phyloP scores from a whole-genome alignment of 2,329 filamentous ascomycete species.

The Phaeosphaeria sp. region DNA sequence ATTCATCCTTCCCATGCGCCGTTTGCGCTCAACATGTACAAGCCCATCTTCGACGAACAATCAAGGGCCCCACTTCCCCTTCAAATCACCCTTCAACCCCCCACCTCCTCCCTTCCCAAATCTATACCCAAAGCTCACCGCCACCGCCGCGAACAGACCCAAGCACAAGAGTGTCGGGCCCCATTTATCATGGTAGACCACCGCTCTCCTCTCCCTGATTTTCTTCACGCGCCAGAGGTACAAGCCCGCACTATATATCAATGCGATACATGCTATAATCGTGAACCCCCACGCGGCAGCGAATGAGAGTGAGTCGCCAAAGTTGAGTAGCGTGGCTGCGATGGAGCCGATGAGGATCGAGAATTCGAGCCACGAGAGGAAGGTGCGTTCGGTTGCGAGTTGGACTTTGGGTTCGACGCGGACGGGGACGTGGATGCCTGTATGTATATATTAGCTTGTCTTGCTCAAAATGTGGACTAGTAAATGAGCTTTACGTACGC shows the following conservation, averaged over 20 bases:
- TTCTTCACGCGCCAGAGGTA: conserved; percentile 89
- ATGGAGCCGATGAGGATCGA: conserved; percentile 82
- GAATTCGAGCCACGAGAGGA: conserved; percentile 96
- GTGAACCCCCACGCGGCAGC: conserved; percentile 76
- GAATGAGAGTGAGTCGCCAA: conserved; percentile 45
- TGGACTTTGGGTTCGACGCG: conserved; percentile 98
- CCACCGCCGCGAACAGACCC: conserved; percentile 75
- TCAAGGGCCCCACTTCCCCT: conserved; percentile 10
- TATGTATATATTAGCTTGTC: conserved; percentile 13
- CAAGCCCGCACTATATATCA: conserved; percentile 83
- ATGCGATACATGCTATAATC: conserved; percentile 74
- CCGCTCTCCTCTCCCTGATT: conserved; percentile 83
- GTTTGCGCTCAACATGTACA: too few species aligned
- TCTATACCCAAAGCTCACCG: conserved; percentile 81
- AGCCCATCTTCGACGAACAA: too few species aligned
- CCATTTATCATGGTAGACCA: conserved; percentile 88
- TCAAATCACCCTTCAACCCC: conserved; percentile 47
- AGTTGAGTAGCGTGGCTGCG: conserved; percentile 51
- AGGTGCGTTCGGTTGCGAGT: conserved; percentile 94
- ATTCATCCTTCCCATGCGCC: too few species aligned
- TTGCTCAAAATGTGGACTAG: not conserved
- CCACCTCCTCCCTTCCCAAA: conserved; percentile 63
- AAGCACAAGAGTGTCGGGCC: conserved; percentile 80
- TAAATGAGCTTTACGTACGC: conserved; percentile 45
- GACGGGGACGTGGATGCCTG: conserved; percentile 90